Evolutionary conservation across 2,329 filamentous ascomycete species (phyloP).

Genomic region (Pestalotiopsis sp.): DNA sequence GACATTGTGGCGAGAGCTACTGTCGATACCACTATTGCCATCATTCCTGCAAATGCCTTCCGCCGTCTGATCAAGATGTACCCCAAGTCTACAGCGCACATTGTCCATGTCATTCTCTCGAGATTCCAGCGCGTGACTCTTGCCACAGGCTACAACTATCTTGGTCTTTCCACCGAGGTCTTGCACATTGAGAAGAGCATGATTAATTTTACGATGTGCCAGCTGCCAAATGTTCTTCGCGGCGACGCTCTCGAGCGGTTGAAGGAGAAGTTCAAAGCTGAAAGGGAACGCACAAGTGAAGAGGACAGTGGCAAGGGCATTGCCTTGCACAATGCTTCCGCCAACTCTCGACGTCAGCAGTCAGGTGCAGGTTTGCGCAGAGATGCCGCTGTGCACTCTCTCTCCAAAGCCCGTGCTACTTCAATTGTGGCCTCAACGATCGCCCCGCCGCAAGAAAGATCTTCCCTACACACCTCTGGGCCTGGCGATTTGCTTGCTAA

Average conservation of each 20-base stretch:
- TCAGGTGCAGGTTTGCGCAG: constrained; percentile 76
- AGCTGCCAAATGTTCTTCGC: constrained; percentile 86
- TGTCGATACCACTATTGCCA: constrained; percentile 95
- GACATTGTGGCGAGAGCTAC: constrained; percentile 96
- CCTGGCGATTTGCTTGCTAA: constrained; percentile 81
- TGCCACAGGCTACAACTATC: constrained; percentile 90
- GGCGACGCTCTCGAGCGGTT: constrained; percentile 80
- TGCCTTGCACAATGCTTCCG: constrained; percentile 80
- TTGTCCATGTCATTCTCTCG: constrained; percentile 95
- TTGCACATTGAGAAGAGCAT: constrained; percentile 90
- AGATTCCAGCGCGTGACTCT: constrained; percentile 92
- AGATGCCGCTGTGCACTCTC: constrained; percentile 74
- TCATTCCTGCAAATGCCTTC: constrained; percentile 96
- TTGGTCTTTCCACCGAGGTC: constrained; percentile 89
- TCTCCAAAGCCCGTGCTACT: constrained; percentile 45
- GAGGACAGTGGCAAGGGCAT: constrained; percentile 91
- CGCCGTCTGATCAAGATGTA: constrained; percentile 89
- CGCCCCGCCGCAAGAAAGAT: constrained; percentile 40
- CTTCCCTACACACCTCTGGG: constrained; percentile 53
- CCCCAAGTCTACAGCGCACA: constrained; percentile 93
- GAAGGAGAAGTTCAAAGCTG: constrained; percentile 88
- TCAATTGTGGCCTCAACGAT: constrained; percentile 43
- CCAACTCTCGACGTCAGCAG: constrained; percentile 63
- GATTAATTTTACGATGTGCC: constrained; percentile 88
- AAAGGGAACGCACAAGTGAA: constrained; percentile 77